Conservation (phyloP, 805 yeast genomes). For the Spathaspora passalidarum region DNA sequence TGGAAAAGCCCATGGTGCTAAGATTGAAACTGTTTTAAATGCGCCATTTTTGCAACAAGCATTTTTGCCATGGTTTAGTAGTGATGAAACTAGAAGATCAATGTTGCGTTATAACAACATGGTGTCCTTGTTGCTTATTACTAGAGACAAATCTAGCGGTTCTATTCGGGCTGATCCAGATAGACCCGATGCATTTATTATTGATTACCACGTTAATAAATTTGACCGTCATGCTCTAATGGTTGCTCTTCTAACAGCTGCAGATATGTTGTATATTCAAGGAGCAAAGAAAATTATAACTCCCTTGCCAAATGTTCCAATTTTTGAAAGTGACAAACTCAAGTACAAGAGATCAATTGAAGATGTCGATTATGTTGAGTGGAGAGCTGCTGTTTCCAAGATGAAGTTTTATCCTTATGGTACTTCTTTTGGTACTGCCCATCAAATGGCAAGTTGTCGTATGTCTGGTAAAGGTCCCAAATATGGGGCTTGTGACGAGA, state of each 20-base stretch:
- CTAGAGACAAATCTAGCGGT: conserved; percentile 47
- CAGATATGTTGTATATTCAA: conserved; percentile 46
- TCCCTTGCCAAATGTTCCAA: conserved; percentile 31
- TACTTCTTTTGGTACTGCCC: conserved; percentile 44
- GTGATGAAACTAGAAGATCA: conserved; percentile 29
- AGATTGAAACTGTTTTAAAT: conserved; percentile 47
- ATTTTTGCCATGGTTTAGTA: conserved; percentile 42
- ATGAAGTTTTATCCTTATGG: conserved; percentile 27
- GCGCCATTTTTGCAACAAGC: conserved; percentile 38
- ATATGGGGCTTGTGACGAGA: conserved; percentile 41
- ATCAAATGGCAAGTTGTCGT: conserved; percentile 53
- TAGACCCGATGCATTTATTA: conserved; percentile 27
- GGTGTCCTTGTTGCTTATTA: conserved; percentile 40
- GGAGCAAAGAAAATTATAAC: conserved; percentile 46
- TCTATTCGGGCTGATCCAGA: conserved; percentile 28
- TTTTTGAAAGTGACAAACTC: conserved; percentile 34
- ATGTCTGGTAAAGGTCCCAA: conserved; percentile 46
- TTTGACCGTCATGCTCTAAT: conserved; percentile 41
- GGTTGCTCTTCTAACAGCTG: conserved; percentile 34
- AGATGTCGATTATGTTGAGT: conserved; percentile 42
- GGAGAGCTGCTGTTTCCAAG: conserved; percentile 29
- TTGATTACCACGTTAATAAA: conserved; percentile 40
- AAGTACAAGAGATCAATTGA: conserved; percentile 34
- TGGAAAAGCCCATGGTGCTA: conserved; percentile 52
- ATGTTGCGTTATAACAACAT: conserved; percentile 34